phyloP scores from a whole-genome alignment of 805 yeast genomes.

The Candida broadrunensis region DNA sequence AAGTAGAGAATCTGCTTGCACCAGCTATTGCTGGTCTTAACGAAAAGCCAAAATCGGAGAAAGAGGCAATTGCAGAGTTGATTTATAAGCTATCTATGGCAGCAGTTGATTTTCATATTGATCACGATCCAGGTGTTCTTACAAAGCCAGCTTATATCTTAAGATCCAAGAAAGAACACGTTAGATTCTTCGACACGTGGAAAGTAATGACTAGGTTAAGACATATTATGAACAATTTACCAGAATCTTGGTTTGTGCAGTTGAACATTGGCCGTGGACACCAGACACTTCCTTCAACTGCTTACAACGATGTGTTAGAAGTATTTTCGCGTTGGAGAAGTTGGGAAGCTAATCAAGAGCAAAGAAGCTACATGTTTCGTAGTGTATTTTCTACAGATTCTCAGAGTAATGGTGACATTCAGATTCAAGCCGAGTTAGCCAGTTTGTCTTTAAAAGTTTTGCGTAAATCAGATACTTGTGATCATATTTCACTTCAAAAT shows the following conservation, averaged over 20 bases:
- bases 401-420: neutral
- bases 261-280: slow-evolving; percentile 28
- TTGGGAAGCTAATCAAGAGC: slow-evolving; percentile 69
- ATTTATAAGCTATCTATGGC: slow-evolving; percentile 40
- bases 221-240: slow-evolving; percentile 63
- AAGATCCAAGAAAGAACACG: slow-evolving; percentile 68
- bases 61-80: slow-evolving; percentile 28
- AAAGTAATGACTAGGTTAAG: slow-evolving; percentile 75
- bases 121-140: slow-evolving; percentile 84
- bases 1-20: slow-evolving; percentile 8
- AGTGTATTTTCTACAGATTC: slow-evolving; percentile 7
- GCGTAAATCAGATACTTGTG: neutral
- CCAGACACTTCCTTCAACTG: slow-evolving; percentile 50
- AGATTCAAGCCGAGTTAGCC: neutral
- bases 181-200: slow-evolving; percentile 85
- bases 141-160: slow-evolving; percentile 85
- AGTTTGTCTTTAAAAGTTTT: neutral
- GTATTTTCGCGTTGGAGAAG: slow-evolving; percentile 80
- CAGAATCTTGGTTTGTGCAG: slow-evolving; percentile 46
- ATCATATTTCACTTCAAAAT: neutral
- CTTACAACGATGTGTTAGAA: slow-evolving; percentile 51
- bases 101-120: slow-evolving; percentile 44
- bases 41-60: slow-evolving; percentile 9
- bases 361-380: slow-evolving; percentile 17
- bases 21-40: slow-evolving; percentile 16